Evolutionary conservation across 345 rosid species (phyloP), one percentile per base, ranked within the genome.

Genomic region (Syzygium aromaticum): DNA sequence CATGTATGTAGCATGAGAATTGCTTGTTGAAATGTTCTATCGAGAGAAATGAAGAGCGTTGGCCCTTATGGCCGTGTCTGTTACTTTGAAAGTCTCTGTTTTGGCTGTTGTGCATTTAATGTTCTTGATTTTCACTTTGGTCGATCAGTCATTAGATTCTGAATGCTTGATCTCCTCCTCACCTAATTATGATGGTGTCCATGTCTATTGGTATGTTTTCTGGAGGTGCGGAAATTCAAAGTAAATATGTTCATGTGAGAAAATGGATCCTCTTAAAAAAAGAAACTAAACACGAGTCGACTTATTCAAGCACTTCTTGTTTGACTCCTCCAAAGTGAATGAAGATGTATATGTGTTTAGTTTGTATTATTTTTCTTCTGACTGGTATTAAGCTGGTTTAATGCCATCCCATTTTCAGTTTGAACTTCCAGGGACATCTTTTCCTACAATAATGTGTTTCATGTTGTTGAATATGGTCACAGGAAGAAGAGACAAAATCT

Each of bases 401-500:
- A 40, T 54, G 73, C 52, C 73, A 11, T 33, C 57, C 21, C 8
- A 10, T 38, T 73, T 73, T 73, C 82, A 38, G 82, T 73, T 38
- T 73, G 82, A 73, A 38, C 82, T 73, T 5, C 82, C 82, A 19
- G 82, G 49, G 49, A 73, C 82, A 4, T 33, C 9, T 33, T 73
- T 73, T 10, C 49, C 49, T 73, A 8, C 8, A 19, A 1, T 38
- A 73, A 73, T 73, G 49, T 38, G 82, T 73, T 73, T 38, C 14
- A 49, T 61, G 80, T 40, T 67, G 30, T 80, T 63, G 52, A 27
- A 56, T 54, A n/a, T 15, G 13, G 86, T 87, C 27, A 49, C 91
- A 97, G 99, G 99, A 96, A 89, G 99, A 98, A 52, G 92, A 96
- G 93, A 98, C 99, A 86, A 95, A 90, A 92, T 89, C 96, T 86